Evolutionary conservation across 176 grass and related monocot species (phyloP).

Genomic region (Panicum miliaceum): DNA sequence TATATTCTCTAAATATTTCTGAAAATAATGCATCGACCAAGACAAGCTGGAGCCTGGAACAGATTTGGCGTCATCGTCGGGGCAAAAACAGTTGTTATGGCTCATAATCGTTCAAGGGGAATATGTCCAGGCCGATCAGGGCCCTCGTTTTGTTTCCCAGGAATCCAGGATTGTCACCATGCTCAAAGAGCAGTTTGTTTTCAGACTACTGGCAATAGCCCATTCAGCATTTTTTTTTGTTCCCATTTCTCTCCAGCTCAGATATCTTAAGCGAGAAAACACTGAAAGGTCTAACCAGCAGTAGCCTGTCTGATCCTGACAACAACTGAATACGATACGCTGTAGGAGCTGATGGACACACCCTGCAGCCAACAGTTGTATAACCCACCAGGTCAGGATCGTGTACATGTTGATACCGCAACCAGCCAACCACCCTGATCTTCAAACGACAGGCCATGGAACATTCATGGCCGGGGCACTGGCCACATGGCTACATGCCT

Average conservation of each 20-base stretch:
- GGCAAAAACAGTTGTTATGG: neutral
- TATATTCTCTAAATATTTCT: neutral
- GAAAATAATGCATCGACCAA: neutral
- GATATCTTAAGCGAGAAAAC: neutral
- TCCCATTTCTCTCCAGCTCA: neutral
- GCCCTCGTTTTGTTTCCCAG: neutral
- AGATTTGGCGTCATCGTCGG: neutral
- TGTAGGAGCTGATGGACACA: conserved; percentile 29
- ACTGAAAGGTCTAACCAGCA: neutral
- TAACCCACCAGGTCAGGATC: conserved; percentile 19
- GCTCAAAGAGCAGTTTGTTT: neutral
- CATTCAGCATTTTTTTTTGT: neutral
- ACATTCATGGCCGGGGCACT: conserved; percentile 9
- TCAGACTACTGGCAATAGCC: neutral
- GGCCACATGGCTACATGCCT: conserved; percentile 31
- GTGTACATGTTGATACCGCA: conserved; percentile 22
- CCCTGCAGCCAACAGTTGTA: neutral
- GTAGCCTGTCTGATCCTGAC: conserved; percentile 11
- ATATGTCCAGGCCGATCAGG: neutral
- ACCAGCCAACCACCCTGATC: conserved; percentile 42
- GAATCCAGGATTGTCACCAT: neutral
- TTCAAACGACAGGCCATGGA: conserved; percentile 3
- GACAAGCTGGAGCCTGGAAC: neutral
- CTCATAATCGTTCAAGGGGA: neutral
- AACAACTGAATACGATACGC: conserved; percentile 24